Conservation (phyloP, 139 green algal genomes). For the Yamagishiella unicocca region DNA sequence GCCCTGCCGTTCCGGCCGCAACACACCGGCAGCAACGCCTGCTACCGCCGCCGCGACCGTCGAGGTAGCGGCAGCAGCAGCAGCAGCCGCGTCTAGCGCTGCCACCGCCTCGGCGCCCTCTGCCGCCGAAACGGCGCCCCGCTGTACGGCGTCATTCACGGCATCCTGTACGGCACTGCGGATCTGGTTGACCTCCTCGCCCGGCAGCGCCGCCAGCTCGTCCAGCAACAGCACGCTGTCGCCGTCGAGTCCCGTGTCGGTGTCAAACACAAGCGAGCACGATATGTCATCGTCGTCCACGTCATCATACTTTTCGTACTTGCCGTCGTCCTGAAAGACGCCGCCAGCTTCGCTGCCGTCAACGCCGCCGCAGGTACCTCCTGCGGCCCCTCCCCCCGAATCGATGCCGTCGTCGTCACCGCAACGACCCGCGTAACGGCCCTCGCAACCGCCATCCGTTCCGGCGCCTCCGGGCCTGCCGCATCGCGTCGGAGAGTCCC, state of each 20-base stretch:
- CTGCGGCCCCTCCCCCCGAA: too few species aligned
- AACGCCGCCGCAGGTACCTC: not conserved
- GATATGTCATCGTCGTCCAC: not conserved
- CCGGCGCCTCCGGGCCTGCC: too few species aligned
- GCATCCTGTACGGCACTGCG: not conserved
- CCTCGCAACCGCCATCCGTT: too few species aligned
- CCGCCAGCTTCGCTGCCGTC: not conserved
- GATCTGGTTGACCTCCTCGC: conserved; percentile 26
- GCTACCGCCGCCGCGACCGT: not conserved
- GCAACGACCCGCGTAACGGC: too few species aligned
- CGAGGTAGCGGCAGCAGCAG: not conserved
- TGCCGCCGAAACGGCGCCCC: not conserved
- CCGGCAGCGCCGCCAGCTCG: conserved; percentile 18
- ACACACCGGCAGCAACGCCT: not conserved
- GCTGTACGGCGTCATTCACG: conserved; percentile 27
- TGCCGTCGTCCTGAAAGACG: not conserved
- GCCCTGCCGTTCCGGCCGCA: not conserved
- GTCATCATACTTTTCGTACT: not conserved
- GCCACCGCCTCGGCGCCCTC: conserved; percentile 32
- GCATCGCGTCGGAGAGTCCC: not conserved
- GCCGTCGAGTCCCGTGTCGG: not conserved
- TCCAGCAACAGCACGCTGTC: conserved; percentile 14
- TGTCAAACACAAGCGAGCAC: conserved; percentile 10
- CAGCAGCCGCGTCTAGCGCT: not conserved
- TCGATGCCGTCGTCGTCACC: too few species aligned